Evolutionary conservation across 2,329 filamentous ascomycete genomes (phyloP).

Genomic region (Trichophyton verrucosum): DNA sequence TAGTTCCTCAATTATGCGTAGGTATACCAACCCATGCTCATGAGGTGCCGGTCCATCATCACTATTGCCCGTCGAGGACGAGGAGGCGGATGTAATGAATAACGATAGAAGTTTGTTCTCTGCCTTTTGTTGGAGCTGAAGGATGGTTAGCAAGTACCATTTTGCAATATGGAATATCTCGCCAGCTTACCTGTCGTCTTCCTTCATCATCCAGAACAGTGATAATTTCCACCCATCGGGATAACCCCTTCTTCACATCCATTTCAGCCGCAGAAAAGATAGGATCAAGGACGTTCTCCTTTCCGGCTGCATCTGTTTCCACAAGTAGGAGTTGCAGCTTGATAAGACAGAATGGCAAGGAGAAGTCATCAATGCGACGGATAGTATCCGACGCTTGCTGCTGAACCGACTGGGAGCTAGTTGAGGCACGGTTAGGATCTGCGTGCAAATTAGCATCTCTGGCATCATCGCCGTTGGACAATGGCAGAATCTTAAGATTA

Average conservation of each 20-base stretch:
- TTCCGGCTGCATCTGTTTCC: conserved; percentile 18
- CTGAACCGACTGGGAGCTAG: background rate
- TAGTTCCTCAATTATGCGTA: conserved; percentile 30
- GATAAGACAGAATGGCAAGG: conserved; percentile 32
- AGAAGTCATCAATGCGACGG: conserved; percentile 30
- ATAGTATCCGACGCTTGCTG: conserved; percentile 25
- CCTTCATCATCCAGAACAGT: conserved; percentile 27
- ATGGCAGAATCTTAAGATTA: conserved; percentile 5
- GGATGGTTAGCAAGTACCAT: conserved; percentile 9
- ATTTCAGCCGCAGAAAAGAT: conserved; percentile 30
- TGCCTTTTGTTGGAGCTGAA: conserved; percentile 29
- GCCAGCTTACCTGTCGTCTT: conserved; percentile 22
- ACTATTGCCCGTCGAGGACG: conserved; percentile 5
- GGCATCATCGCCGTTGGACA: background rate
- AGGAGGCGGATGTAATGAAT: conserved; percentile 15
- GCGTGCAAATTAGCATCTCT: conserved; percentile 9
- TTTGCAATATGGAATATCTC: background rate
- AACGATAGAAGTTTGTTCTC: conserved; percentile 30
- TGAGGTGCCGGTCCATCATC: conserved; percentile 13
- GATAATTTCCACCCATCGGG: conserved; percentile 31
- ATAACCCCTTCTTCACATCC: conserved; percentile 23
- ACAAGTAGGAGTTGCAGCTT: conserved; percentile 32
- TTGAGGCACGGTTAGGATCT: background rate
- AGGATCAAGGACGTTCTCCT: conserved; percentile 25
- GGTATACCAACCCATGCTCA: conserved; percentile 26